Conservation (phyloP, 1,284 basidiomycete genomes). For the Stygiomarasmius scandens region DNA sequence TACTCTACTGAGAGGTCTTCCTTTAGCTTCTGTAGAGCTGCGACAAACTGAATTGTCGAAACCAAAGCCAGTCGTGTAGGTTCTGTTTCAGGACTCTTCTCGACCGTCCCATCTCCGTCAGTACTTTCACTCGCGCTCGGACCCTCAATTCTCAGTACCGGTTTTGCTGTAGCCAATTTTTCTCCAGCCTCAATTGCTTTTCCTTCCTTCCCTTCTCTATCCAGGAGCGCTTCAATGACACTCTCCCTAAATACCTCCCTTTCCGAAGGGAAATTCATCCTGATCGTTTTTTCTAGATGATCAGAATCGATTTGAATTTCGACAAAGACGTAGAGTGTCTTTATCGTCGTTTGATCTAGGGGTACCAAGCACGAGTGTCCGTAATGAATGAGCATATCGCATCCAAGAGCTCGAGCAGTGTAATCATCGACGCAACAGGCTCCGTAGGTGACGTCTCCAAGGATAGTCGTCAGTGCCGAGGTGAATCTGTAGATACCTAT, state of each 20-base stretch:
- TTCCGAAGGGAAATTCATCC: slow-evolving; percentile 87
- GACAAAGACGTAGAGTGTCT: slow-evolving; percentile 97
- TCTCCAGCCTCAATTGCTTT: slow-evolving; percentile 53
- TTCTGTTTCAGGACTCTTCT: slow-evolving; percentile 21
- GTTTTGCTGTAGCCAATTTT: slow-evolving; percentile 45
- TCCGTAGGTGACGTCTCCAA: slow-evolving; percentile 98
- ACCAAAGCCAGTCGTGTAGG: slow-evolving; percentile 85
- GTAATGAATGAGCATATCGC: slow-evolving; percentile 98
- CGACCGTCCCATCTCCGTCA: slow-evolving; percentile 1
- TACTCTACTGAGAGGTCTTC: slow-evolving; percentile 65
- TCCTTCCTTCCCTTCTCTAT: slow-evolving; percentile 48
- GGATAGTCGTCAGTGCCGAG: slow-evolving; percentile 81
- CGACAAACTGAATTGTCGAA: slow-evolving; percentile 94
- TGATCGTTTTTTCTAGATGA: slow-evolving; percentile 83
- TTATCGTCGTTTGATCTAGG: slow-evolving; percentile 91
- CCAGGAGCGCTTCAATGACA: slow-evolving; percentile 53
- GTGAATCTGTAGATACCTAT: slow-evolving; percentile 62
- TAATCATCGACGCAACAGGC: slow-evolving; percentile 99
- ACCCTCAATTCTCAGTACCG: slow-evolving; percentile 61
- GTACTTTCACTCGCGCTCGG: slow-evolving; percentile 17
- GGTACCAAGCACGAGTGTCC: slow-evolving; percentile 96
- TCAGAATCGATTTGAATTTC: slow-evolving; percentile 92
- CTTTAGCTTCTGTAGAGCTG: slow-evolving; percentile 85
- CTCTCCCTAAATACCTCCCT: slow-evolving; percentile 52
- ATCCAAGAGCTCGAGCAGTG: slow-evolving; percentile 93